Evolutionary conservation across 2,329 filamentous ascomycete species (phyloP), one percentile per base, ranked within the genome.

Genomic region (Keithomyces neogunnii): DNA sequence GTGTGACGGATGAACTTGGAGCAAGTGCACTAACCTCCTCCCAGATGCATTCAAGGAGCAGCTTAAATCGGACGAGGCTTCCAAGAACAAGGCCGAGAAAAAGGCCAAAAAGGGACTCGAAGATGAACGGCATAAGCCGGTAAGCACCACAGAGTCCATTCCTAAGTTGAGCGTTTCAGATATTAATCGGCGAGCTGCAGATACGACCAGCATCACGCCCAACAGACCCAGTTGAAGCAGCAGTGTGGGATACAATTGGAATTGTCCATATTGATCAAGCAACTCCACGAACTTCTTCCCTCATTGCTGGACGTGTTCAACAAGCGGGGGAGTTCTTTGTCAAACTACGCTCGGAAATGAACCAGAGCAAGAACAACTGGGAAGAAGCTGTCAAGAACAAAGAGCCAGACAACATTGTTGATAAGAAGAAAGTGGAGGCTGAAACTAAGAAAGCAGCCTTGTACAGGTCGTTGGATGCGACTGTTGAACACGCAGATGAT

Each of bases 171-270:
- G 39, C 40, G 30, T 50, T 13, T 42, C 33, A 43, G 45, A 40
- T 40, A 40, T 11, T 40, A 5, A 40, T 40, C n/a, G 13, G 4
- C 13, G n/a, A 26, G 19, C 5, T 5, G 11, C 43, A 71, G 63
- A 62, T 73, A 29, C 73, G 73, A n/a, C 55, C 71, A 32, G 65
- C 67, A 4, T 66, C 60, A 3, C 73, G 74, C 5, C 78, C 78
- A 2, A 54, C 59, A 7, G 71, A 78, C 46, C 63, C 68, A 8
- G 66, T 69, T 13, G 74, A 74, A 51, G 76, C 72, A 29, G 74
- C 74, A 29, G 71, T 69, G 3, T 81, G 77, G 76, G 78, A 81
- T 58, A 68, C 72, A 0, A 70, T 77, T 54, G 75, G 75, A 19
- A 71, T 77, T 45, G 71, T 79, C 11, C 62, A 74, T 50, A 63